Evolutionary conservation across 1,284 basidiomycete species (phyloP), one percentile per base, ranked within the genome.

Genomic region (Coniferiporia sulphurascens): DNA sequence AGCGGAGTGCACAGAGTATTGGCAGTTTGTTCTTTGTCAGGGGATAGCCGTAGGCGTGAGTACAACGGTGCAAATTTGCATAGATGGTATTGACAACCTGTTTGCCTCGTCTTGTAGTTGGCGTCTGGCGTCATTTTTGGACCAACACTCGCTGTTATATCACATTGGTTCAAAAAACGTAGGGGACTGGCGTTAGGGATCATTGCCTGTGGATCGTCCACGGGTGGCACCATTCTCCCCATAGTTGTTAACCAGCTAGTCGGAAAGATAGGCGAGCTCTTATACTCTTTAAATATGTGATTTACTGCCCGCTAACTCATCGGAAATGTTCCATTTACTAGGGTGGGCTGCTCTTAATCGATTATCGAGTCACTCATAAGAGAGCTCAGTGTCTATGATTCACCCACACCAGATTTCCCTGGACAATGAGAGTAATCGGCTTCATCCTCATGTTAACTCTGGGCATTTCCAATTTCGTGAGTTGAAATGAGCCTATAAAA

Each of bases 11-110:
- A 78, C 69, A 8, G 59, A 76, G 62, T 87, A 84, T 66, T 86
- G 80, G 77, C 84, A 86, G 19, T 81, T 83, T 60, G 59, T 85
- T 1, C 70, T 85, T 0, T 81, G 79, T 64, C 83, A 85, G 65
- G 83, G 83, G 0, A 64, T 83, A 43, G 69, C 73, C 8, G 72
- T 78, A 57, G 82, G 81, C 7, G 79, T 82, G 63, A 58, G 76
- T 59, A 10, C 7, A 6, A 35, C 59, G 65, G 41, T 62, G 68
- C 2, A 65, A 67, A 1, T 52, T 63, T 2, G 66, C 69, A 52
- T 67, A 35, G 65, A 63, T n/a, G 19, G 41, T 22, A 27, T 27
- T 27, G 27, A 27, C 27, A 27, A 3, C 27, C 27, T 27, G 27
- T 27, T 27, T 27, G 27, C 5, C 27, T 5, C 27, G 5, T 27